Evolutionary conservation across 768 basidiomycete species (phyloP).

Genomic region (Suillus decipiens): DNA sequence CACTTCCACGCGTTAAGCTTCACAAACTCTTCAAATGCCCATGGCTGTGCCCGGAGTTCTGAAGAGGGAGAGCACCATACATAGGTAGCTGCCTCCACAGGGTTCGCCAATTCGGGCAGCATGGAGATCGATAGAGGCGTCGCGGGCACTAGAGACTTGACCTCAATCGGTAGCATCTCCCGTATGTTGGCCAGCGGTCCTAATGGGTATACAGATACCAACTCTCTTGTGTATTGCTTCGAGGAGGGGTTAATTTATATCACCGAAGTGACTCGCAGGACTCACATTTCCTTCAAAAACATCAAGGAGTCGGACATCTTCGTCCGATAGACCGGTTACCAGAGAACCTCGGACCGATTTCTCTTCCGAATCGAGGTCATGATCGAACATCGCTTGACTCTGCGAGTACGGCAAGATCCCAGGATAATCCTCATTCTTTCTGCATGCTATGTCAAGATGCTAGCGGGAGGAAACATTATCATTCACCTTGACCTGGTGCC

Average conservation of each 20-base stretch:
- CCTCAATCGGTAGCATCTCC: conserved; percentile 23
- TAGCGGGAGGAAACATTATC: conserved; percentile 2
- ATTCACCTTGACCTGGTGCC: conserved; percentile 73
- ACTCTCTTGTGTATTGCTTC: conserved; percentile 72
- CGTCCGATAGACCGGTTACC: conserved; percentile 66
- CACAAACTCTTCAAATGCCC: conserved; percentile 86
- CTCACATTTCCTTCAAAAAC: conserved; percentile 79
- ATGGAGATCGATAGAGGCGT: conserved; percentile 45
- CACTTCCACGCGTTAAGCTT: conserved; percentile 76
- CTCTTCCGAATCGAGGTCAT: conserved; percentile 59
- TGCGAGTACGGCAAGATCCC: conserved; percentile 66
- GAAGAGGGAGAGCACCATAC: conserved; percentile 53
- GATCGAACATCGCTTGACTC: conserved; percentile 48
- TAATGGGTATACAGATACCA: conserved; percentile 59
- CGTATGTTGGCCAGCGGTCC: conserved; percentile 39
- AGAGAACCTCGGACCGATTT: conserved; percentile 76
- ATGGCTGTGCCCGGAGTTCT: conserved; percentile 58
- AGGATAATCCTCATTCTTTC: conserved; percentile 76
- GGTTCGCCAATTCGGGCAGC: conserved; percentile 31
- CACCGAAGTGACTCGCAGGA: conserved; percentile 9
- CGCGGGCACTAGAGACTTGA: conserved; percentile 40
- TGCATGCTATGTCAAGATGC: conserved; percentile 8
- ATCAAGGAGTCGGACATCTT: conserved; percentile 73
- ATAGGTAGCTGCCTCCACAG: conserved; percentile 68
- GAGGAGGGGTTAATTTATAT: background rate